Percentiles rank a stretch among this genome's conserved stretches.
Conservation (phyloP, 495 filamentous ascomycete species). For the Parathielavia appendiculata region DNA sequence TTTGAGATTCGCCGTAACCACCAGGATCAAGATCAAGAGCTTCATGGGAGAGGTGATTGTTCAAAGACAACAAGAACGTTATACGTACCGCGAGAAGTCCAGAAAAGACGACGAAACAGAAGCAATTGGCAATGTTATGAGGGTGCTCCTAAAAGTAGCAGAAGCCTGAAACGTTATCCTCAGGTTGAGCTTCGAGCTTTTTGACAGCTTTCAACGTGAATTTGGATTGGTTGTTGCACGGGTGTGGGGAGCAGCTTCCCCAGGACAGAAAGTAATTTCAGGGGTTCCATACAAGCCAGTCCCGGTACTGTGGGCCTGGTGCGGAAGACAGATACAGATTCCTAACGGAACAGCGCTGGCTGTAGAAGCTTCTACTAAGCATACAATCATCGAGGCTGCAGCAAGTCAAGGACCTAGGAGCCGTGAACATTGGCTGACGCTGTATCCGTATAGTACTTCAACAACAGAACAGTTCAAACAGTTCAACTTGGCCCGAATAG, state of each 20-base stretch:
- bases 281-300: slow-evolving; percentile 8
- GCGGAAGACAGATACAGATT: no score
- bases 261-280: slow-evolving; percentile 13
- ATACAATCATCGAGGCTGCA: background rate
- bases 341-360: no score
- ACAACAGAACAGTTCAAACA: no score
- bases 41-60: background rate
- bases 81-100: background rate
- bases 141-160: background rate
- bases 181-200: slow-evolving; percentile 15
- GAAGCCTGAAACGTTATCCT: background rate
- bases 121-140: background rate
- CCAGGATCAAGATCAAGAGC: no score
- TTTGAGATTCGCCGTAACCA: no score
- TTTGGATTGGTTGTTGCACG: slow-evolving; percentile 21
- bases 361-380: no score
- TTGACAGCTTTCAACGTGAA: slow-evolving; percentile 28
- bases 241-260: slow-evolving; percentile 23
- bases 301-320: background rate
- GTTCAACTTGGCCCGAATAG: no score
- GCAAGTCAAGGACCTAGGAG: no score
- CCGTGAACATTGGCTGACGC: no score
- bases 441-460: no score
- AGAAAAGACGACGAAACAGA: background rate
- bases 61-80: background rate